Evolutionary conservation across 164 flowering plant species (phyloP), one percentile per base, ranked within the genome.

Genomic region (Stephania japonica): DNA sequence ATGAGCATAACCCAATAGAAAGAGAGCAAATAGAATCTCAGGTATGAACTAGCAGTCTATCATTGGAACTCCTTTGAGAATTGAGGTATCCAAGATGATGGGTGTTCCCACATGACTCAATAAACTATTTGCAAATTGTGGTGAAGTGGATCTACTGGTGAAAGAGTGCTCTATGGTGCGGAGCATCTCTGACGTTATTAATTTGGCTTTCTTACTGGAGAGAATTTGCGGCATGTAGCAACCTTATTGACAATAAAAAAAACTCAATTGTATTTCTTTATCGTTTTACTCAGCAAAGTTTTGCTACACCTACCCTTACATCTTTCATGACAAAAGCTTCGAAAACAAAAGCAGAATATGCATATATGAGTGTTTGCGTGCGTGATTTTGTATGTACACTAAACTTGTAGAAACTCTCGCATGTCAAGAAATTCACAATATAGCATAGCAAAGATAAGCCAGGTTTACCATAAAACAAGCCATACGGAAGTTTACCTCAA

Each of bases 401-500:
- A 16, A 56, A 56, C 62, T 56, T 56, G 62, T 1, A 21, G 62
- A 56, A 16, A 56, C 62, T 13, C 62, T 56, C 62, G 18, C 16
- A 21, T 56, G n/a, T 21, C 1, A 32, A 32, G 38, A 32, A 32
- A 32, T 4, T 32, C 38, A 32, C 2, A 32, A 56, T 56, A 14
- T 56, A 16, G 21, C 62, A 16, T 16, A 1, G n/a, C 12, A 23
- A 69, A 69, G 44, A 19, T 1, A 42, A 56, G 19, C n/a, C 1
- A 14, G 62, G 0, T 5, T 56, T 56, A 56, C 19, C 6, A 16
- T 6, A 4, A 56, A 56, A 53, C 43, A 24, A n/a, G 50, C 24
- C 50, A 67, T 53, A 5, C 7, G 68, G 62, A 67, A 79, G 70
- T 77, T 43, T 80, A 93, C 99, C 98, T 96, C 99, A 73, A 96